Percentiles rank a stretch among this genome's conserved stretches.
phyloP scores from a whole-genome alignment of 2,329 filamentous ascomycete species.

The Hypocreales sp. region DNA sequence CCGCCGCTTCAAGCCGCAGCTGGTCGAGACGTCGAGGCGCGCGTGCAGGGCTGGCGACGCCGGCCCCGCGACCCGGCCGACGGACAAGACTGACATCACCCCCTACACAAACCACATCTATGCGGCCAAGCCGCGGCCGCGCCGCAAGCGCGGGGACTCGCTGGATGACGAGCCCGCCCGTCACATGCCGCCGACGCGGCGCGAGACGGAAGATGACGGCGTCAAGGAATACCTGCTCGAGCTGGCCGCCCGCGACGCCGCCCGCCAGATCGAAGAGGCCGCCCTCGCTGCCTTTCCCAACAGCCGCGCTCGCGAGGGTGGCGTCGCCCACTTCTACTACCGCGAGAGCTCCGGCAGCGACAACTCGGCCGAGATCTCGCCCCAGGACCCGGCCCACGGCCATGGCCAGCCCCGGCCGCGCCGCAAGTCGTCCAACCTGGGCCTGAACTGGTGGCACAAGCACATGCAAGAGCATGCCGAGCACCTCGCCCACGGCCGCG shows the following conservation, averaged over 20 bases:
- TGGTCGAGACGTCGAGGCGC: conserved; percentile 67
- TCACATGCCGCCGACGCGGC: conserved; percentile 26
- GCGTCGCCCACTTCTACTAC: conserved; percentile 56
- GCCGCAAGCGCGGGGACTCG: conserved; percentile 14
- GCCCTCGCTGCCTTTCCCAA: conserved; percentile 64
- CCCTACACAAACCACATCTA: conserved; percentile 48
- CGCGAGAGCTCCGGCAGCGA: conserved; percentile 47
- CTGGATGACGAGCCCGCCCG: conserved; percentile 14
- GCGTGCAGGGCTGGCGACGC: conserved; percentile 51
- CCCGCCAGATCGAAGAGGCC: conserved; percentile 64
- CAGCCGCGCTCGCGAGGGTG: conserved; percentile 52
- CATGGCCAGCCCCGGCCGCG: conserved; percentile 19
- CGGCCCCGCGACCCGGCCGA: conserved; percentile 43
- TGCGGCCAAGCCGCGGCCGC: conserved; percentile 23
- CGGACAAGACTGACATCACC: conserved; percentile 58
- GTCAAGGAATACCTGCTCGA: conserved; percentile 65
- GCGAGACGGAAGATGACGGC: conserved; percentile 60
- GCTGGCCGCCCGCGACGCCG: conserved; percentile 64
- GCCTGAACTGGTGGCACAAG: conserved; percentile 58
- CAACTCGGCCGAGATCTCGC: conserved; percentile 23
- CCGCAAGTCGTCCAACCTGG: conserved; percentile 46
- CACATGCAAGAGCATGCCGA: conserved; percentile 70
- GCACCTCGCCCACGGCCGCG: conserved; percentile 36
- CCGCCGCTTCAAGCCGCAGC: conserved; percentile 55
- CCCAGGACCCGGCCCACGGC: conserved; percentile 10